Conservation (phyloP, 441 rosid genomes). For the Gossypium gossypioides region DNA sequence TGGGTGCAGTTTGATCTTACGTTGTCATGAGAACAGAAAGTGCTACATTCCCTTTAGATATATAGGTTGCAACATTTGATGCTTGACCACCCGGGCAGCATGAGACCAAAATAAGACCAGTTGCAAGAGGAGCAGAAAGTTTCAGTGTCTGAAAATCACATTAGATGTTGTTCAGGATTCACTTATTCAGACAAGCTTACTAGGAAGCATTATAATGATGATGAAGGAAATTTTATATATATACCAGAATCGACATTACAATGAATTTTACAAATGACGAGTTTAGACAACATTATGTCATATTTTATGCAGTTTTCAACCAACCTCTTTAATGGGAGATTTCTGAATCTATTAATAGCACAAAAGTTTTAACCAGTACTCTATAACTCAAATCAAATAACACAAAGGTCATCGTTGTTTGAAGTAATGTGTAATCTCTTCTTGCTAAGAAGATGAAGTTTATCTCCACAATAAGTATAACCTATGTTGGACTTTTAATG, state of each 20-base stretch:
- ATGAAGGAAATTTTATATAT: neutral
- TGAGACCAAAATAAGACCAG: slow-evolving; percentile 87
- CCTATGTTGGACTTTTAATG: neutral
- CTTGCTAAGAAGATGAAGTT: neutral
- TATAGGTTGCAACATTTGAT: slow-evolving; percentile 85
- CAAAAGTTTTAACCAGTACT: neutral
- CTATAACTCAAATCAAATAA: neutral
- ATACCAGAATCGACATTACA: neutral
- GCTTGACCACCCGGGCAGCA: slow-evolving; percentile 99
- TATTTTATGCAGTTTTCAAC: neutral
- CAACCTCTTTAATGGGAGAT: neutral
- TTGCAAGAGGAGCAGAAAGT: slow-evolving; percentile 89
- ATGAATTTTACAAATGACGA: neutral
- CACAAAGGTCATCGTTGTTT: neutral
- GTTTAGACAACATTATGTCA: neutral
- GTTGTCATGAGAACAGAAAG: slow-evolving; percentile 96
- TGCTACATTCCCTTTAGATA: slow-evolving; percentile 90
- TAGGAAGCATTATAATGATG: neutral
- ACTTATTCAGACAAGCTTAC: neutral
- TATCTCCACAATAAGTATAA: neutral
- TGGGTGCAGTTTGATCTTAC: slow-evolving; percentile 28
- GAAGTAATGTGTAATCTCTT: neutral
- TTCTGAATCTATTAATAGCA: neutral
- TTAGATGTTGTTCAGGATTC: slow-evolving; percentile 13
- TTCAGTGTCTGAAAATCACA: slow-evolving; percentile 48